phyloP scores from a whole-genome alignment of 768 basidiomycete species.

The Hebeloma cylindrosporum region DNA sequence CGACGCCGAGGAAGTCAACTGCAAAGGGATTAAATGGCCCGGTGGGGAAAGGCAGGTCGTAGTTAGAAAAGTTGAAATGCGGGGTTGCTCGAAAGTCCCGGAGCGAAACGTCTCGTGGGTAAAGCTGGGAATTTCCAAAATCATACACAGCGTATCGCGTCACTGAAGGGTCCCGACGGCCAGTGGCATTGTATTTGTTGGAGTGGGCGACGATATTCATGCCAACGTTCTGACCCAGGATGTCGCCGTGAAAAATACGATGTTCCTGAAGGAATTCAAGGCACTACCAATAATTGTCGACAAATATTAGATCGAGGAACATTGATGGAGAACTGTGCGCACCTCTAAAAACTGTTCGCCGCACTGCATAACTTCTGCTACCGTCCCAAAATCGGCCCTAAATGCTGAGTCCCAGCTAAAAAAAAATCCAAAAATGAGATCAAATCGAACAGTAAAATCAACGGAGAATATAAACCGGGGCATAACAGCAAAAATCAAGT shows the following conservation, averaged over 20 bases:
- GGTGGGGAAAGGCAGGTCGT: too few relatives aligned
- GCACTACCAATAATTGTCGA: background rate
- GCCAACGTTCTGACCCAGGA: background rate
- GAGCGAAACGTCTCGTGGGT: too few relatives aligned
- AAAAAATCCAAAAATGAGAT: too few relatives aligned
- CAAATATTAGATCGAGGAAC: background rate
- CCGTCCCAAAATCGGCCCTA: background rate
- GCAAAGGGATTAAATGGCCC: too few relatives aligned
- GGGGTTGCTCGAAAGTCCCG: too few relatives aligned
- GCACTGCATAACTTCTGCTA: background rate
- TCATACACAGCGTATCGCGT: background rate
- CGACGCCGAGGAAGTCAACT: too few relatives aligned
- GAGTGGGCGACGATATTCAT: background rate
- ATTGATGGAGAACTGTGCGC: background rate
- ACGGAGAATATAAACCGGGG: slow-evolving; percentile 15
- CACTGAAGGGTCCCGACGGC: background rate
- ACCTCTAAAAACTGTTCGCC: background rate
- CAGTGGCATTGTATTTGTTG: background rate
- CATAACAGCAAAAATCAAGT: slow-evolving; percentile 18
- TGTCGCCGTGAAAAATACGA: background rate
- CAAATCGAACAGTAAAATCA: too few relatives aligned
- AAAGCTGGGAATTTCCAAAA: too few relatives aligned
- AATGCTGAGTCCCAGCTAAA: slow-evolving; percentile 1
- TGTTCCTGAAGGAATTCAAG: background rate
- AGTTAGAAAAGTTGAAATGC: too few relatives aligned